A percentile compares a stretch with the other conserved stretches of the same genome.
Evolutionary conservation across 2,329 filamentous ascomycete genomes (phyloP).

Genomic region (Verticillium zaregamsianum): DNA sequence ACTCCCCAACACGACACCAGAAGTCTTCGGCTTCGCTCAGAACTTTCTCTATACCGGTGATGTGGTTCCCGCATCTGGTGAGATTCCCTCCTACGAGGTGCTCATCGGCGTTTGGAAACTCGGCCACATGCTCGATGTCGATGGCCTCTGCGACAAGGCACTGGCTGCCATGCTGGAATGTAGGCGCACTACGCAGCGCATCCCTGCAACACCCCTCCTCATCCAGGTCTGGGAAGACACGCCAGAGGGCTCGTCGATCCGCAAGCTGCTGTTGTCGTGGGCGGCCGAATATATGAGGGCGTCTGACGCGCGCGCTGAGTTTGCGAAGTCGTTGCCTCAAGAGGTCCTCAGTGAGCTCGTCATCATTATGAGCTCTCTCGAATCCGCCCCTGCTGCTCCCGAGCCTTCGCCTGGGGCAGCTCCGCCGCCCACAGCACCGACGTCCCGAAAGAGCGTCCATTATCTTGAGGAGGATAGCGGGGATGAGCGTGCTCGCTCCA

Average conservation of each 20-base stretch:
- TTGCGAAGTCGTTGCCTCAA: constrained; percentile 57
- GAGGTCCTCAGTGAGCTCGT: constrained; percentile 61
- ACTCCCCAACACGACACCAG: constrained; percentile 41
- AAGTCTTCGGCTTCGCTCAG: constrained; percentile 53
- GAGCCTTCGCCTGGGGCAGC: constrained; percentile 16
- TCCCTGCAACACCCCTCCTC: constrained; percentile 55
- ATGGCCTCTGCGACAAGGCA: constrained; percentile 51
- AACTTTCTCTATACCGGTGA: constrained; percentile 49
- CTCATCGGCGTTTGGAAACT: constrained; percentile 55
- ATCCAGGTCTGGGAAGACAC: constrained; percentile 60
- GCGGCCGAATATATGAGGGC: constrained; percentile 60
- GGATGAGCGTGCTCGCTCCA: constrained; percentile 27
- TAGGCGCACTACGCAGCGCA: constrained; percentile 46
- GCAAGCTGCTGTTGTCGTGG: constrained; percentile 56
- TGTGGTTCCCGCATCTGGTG: constrained; percentile 36
- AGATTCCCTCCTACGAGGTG: constrained; percentile 47
- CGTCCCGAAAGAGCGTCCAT: constrained; percentile 41
- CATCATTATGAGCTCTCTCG: constrained; percentile 55
- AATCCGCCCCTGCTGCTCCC: constrained; percentile 30
- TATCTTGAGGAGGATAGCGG: constrained; percentile 42
- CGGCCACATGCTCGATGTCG: constrained; percentile 45
- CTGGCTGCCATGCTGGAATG: constrained; percentile 56
- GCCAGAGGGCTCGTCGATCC: constrained; percentile 55
- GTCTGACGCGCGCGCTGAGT: constrained; percentile 51
- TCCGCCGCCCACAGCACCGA: constrained; percentile 6